phyloP scores from a whole-genome alignment of 441 rosid genomes.

The Francoa sonchifolia region DNA sequence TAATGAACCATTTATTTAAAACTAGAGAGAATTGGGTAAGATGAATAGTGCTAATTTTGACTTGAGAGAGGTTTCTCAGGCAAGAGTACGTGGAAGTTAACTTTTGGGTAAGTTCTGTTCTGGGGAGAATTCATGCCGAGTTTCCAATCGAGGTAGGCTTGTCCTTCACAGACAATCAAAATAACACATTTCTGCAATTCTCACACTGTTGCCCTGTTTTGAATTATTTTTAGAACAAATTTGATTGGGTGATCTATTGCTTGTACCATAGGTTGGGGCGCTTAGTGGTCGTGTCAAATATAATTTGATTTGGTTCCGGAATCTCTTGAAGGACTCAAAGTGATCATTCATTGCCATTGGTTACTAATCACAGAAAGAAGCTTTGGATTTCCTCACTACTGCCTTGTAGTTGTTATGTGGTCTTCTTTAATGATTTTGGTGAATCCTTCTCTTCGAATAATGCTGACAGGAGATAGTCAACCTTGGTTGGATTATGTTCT shows the following conservation, averaged over 20 bases:
- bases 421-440: constrained; percentile 38
- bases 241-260: constrained; percentile 62
- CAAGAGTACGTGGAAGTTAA: no score
- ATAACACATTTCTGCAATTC: constrained; percentile 21
- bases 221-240: constrained; percentile 24
- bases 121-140: constrained; percentile 35
- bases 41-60: no score
- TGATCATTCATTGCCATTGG: constrained; percentile 36
- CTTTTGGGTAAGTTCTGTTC: constrained; percentile 23
- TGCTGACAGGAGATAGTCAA: constrained; percentile 61
- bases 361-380: constrained; percentile 34
- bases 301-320: constrained; percentile 39
- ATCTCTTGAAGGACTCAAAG: constrained; percentile 42
- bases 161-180: constrained; percentile 28
- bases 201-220: constrained; percentile 20
- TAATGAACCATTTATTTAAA: no score
- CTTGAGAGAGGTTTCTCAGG: no score
- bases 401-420: constrained; percentile 24
- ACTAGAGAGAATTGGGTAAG: no score
- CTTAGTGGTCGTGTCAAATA: constrained; percentile 29
- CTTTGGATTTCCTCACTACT: constrained; percentile 41
- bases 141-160: constrained; percentile 46
- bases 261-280: constrained; percentile 53
- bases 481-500: constrained; percentile 38
- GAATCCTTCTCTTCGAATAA: constrained; percentile 47